These are phyloP conservation scores for Hymenoscyphus linearis DNA, from an alignment of 2,329 filamentous ascomycete species.

Conservation along the genomic window DNA sequence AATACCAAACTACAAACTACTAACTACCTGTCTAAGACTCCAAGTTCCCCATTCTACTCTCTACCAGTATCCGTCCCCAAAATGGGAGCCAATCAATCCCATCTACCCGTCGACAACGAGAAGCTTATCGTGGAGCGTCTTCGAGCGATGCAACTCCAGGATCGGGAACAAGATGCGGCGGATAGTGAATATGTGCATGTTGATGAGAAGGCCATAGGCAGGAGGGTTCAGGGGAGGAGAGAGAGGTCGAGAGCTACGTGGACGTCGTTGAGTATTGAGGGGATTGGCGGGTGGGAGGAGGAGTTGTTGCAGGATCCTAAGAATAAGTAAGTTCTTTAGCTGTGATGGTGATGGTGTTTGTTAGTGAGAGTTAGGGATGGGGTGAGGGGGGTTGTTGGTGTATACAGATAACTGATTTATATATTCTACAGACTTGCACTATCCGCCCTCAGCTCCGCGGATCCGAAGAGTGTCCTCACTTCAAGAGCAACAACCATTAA, in stretches of 20 bases:
- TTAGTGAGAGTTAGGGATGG: too few relatives aligned
- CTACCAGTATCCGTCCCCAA: background rate
- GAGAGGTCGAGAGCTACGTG: slow-evolving; percentile 26
- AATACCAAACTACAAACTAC: too few relatives aligned
- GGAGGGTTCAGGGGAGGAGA: slow-evolving; percentile 26
- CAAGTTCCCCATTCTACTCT: background rate
- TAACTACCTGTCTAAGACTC: too few relatives aligned
- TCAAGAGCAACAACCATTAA: slow-evolving; percentile 57
- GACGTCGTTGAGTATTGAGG: slow-evolving; percentile 43
- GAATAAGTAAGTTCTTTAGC: slow-evolving; percentile 46
- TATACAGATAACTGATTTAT: slow-evolving; percentile 11
- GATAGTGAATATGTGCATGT: slow-evolving; percentile 49
- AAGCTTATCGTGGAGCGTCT: slow-evolving; percentile 43
- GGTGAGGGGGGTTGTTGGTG: too few relatives aligned
- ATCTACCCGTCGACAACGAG: slow-evolving; percentile 21
- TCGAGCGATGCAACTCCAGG: slow-evolving; percentile 41
- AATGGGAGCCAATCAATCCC: slow-evolving; percentile 29
- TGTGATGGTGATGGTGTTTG: too few relatives aligned
- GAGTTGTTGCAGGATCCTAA: slow-evolving; percentile 59
- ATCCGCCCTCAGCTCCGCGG: slow-evolving; percentile 62
- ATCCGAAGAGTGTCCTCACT: slow-evolving; percentile 61
- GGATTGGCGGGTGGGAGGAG: slow-evolving; percentile 54
- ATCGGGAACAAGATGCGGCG: slow-evolving; percentile 21
- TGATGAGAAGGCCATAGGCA: slow-evolving; percentile 35
- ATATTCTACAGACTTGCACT: slow-evolving; percentile 58